Evolutionary conservation across 768 basidiomycete genomes (phyloP).

Genomic region (Serendipita sp.): DNA sequence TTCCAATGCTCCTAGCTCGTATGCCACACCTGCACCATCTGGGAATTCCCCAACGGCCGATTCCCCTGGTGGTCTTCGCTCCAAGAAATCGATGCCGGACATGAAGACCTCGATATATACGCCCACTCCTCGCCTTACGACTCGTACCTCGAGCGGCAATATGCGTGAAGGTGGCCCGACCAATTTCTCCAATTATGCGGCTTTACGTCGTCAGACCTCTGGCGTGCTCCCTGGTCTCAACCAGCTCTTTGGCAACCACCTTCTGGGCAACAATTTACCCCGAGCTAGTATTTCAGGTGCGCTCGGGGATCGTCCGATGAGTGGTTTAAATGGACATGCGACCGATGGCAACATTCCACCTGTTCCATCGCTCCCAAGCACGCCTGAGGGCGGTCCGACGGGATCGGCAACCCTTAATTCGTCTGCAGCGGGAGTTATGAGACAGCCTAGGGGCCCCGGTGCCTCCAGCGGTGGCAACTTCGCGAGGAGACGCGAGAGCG

Average conservation of each 20-base stretch:
- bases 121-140: slow-evolving; percentile 60
- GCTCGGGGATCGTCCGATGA: not conserved
- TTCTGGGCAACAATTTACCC: slow-evolving; percentile 18
- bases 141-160: slow-evolving; percentile 76
- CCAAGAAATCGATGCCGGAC: slow-evolving; percentile 99
- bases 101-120: slow-evolving; percentile 68
- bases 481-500: slow-evolving; percentile 38
- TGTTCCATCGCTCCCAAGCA: slow-evolving; percentile 58
- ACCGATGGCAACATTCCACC: slow-evolving; percentile 41
- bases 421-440: slow-evolving; percentile 40
- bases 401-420: slow-evolving; percentile 25
- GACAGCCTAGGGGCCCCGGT: slow-evolving; percentile 77
- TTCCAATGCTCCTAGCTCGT: not conserved
- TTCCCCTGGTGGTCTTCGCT: slow-evolving; percentile 46
- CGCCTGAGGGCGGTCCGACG: slow-evolving; percentile 31
- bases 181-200: slow-evolving; percentile 34
- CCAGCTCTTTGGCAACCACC: slow-evolving; percentile 48
- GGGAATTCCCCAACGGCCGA: slow-evolving; percentile 15
- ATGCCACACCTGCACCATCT: not conserved
- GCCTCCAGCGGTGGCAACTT: slow-evolving; percentile 33
- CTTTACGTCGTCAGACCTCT: not conserved
- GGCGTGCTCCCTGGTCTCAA: slow-evolving; percentile 42
- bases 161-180: slow-evolving; percentile 70
- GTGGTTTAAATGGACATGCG: not conserved
- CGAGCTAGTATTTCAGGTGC: slow-evolving; percentile 18